A percentile compares a stretch with the other conserved stretches of the same genome.
Conservation (phyloP, 805 yeast genomes). For the Candida ficus region DNA sequence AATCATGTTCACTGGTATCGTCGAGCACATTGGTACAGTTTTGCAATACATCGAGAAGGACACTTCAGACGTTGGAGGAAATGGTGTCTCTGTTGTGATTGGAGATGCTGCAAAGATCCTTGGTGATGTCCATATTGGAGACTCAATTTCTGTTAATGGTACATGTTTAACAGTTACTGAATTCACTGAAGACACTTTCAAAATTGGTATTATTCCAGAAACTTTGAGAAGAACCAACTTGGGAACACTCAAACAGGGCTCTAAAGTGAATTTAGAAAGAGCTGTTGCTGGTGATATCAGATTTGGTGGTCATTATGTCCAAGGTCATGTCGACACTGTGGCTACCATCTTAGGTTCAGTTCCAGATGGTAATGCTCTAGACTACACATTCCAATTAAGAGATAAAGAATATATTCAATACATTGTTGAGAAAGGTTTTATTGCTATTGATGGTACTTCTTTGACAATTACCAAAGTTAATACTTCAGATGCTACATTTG, state of each 20-base stretch:
- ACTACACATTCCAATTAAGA: constrained; percentile 67
- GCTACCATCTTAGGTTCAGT: constrained; percentile 53
- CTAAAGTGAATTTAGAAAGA: constrained; percentile 81
- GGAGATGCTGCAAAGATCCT: constrained; percentile 57
- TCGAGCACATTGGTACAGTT: constrained; percentile 76
- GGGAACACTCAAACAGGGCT: constrained; percentile 51
- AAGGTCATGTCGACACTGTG: constrained; percentile 93
- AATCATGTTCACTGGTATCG: constrained; percentile 94
- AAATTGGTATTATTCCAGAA: constrained; percentile 91
- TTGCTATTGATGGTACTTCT: constrained; percentile 89
- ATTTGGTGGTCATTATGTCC: constrained; percentile 96
- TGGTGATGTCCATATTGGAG: constrained; percentile 85
- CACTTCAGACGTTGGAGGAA: constrained; percentile 41
- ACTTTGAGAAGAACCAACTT: constrained; percentile 79
- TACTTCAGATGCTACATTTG: constrained; percentile 49
- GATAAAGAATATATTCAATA: constrained; percentile 57
- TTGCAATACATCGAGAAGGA: constrained; percentile 43
- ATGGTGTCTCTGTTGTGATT: constrained; percentile 69
- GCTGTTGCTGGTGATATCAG: constrained; percentile 80
- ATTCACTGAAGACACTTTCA: constrained; percentile 56
- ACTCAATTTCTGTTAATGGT: constrained; percentile 88
- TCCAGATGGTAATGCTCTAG: constrained; percentile 72
- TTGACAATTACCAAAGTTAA: constrained; percentile 82
- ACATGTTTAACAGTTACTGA: constrained; percentile 89
- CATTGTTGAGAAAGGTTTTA: constrained; percentile 93